Conservation (phyloP, 331 rosid genomes). For the Quercus tomentella region DNA sequence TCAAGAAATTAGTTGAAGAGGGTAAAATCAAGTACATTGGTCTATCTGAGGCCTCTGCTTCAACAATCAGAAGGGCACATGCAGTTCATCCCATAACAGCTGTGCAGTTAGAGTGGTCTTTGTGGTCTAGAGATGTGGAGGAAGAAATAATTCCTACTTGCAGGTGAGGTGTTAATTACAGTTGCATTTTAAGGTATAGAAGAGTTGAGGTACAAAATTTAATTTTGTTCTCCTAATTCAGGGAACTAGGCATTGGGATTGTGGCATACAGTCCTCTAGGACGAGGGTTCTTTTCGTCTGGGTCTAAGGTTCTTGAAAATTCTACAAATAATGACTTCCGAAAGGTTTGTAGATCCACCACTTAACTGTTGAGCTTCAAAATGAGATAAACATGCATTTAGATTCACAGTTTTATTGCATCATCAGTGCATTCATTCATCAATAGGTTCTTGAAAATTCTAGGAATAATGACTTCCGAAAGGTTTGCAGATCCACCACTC, state of each 20-base stretch:
- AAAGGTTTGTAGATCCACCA: constrained; percentile 35
- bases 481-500: no score
- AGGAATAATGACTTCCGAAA: no score
- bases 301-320: constrained; percentile 35
- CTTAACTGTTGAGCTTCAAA: not conserved
- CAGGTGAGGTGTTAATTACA: constrained; percentile 34
- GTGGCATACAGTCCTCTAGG: not conserved
- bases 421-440: no score
- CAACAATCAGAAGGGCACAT: constrained; percentile 75
- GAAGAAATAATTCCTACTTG: constrained; percentile 61
- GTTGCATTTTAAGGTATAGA: not conserved
- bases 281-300: constrained; percentile 23
- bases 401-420: not conserved
- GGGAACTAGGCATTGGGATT: constrained; percentile 81
- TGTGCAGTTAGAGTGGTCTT: constrained; percentile 62
- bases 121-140: constrained; percentile 61
- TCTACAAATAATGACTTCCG: constrained; percentile 29
- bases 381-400: not conserved
- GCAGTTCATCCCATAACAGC: constrained; percentile 67
- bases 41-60: constrained; percentile 67
- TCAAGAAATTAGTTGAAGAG: constrained; percentile 62
- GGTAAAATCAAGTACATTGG: constrained; percentile 69
- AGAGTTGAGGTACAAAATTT: not conserved
- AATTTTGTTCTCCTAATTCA: not conserved
- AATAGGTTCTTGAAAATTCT: no score